Percentiles rank a stretch among this genome's conserved stretches.
Evolutionary conservation across 2,329 filamentous ascomycete species (phyloP).

Genomic region (Metarhizium guizhouense): DNA sequence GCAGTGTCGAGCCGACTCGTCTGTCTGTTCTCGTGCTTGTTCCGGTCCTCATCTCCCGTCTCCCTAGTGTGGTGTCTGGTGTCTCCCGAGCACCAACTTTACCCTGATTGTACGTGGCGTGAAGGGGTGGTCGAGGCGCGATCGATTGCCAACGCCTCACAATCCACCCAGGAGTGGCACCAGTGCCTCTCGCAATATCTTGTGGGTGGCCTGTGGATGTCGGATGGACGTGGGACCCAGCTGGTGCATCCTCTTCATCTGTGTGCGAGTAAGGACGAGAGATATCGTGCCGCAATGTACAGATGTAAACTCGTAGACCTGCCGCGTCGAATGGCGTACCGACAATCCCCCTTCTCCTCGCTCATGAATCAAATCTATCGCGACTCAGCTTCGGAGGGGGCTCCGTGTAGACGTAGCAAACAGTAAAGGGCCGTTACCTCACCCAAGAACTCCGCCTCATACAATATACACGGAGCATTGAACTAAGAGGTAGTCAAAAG

Average conservation of each 20-base stretch:
- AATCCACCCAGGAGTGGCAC: not conserved
- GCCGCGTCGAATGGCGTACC: not conserved
- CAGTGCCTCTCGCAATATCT: not conserved
- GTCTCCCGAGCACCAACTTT: not conserved
- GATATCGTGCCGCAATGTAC: not conserved
- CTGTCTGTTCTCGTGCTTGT: too few relatives aligned
- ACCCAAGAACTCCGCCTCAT: not conserved
- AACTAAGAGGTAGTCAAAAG: not conserved
- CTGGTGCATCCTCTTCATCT: not conserved
- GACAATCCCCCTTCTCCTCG: not conserved
- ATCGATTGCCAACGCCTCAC: not conserved
- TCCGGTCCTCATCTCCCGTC: not conserved
- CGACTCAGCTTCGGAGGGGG: not conserved
- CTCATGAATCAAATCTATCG: not conserved
- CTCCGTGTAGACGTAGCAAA: not conserved
- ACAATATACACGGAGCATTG: not conserved
- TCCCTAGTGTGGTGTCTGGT: not conserved
- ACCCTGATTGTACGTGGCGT: slow-evolving; percentile 1
- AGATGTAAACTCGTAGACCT: not conserved
- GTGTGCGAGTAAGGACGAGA: not conserved
- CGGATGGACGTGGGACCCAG: not conserved
- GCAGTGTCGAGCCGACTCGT: too few relatives aligned
- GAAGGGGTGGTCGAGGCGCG: not conserved
- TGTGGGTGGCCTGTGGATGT: not conserved
- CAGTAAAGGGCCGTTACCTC: not conserved